Percentiles rank a stretch among this genome's conserved stretches.
Conservation (phyloP, 1,284 basidiomycete species). For the Bjerkandera adusta region DNA sequence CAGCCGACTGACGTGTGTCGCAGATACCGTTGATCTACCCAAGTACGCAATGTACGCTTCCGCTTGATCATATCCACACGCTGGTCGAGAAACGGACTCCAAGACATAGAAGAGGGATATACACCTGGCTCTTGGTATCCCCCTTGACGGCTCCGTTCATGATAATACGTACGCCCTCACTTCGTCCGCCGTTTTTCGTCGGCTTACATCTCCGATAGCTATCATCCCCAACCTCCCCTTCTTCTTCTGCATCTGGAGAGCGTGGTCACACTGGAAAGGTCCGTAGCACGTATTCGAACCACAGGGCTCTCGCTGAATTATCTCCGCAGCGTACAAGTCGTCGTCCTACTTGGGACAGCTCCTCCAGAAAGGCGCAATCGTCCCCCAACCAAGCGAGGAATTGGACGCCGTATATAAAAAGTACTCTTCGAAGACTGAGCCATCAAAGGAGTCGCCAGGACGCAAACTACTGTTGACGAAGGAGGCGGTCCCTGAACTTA, state of each 20-base stretch:
- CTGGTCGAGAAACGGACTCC: constrained; percentile 57
- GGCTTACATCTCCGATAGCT: constrained; percentile 48
- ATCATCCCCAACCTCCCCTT: constrained; percentile 81
- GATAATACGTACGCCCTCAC: constrained; percentile 57
- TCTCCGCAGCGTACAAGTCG: constrained; percentile 60
- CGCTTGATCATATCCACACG: constrained; percentile 51
- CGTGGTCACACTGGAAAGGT: constrained; percentile 83
- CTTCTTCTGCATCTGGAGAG: constrained; percentile 81
- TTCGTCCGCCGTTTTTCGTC: background rate
- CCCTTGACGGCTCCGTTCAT: constrained; percentile 74
- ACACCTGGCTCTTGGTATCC: constrained; percentile 57
- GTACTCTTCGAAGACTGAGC: no score
- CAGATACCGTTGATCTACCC: constrained; percentile 73
- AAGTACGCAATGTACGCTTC: constrained; percentile 46
- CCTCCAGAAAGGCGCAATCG: constrained; percentile 50
- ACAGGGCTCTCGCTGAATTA: no score
- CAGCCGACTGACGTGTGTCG: no score
- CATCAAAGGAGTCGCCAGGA: no score
- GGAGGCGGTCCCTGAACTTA: constrained; percentile 51
- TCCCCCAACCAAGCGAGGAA: constrained; percentile 47
- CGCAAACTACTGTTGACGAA: constrained; percentile 44
- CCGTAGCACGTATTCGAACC: constrained; percentile 4
- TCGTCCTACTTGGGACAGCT: constrained; percentile 67
- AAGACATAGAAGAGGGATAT: constrained; percentile 62
- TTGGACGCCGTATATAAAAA: constrained; percentile 60